phyloP scores from a whole-genome alignment of 331 rosid genomes.

The Phaseolus coccineus region DNA sequence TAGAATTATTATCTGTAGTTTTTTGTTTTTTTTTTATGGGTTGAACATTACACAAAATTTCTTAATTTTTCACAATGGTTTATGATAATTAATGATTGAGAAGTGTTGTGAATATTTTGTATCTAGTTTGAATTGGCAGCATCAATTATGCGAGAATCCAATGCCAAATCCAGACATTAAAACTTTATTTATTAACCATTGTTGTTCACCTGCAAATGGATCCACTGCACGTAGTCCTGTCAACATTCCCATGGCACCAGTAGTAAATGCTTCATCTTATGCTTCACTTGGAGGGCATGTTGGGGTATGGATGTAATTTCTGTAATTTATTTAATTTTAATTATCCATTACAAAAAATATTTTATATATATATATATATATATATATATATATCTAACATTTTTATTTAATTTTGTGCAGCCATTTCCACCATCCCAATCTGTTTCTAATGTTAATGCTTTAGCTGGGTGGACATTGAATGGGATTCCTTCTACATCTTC shows the following conservation, averaged over 20 bases:
- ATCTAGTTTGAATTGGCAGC: constrained; percentile 76
- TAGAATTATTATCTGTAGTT: background rate
- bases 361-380: background rate
- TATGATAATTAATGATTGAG: background rate
- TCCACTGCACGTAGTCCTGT: constrained; percentile 52
- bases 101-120: constrained; percentile 19
- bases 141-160: constrained; percentile 60
- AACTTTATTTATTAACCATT: constrained; percentile 56
- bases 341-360: background rate
- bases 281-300: constrained; percentile 46
- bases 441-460: constrained; percentile 51
- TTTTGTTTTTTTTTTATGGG: background rate
- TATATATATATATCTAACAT: no score
- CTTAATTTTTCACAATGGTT: background rate
- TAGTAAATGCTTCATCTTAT: constrained; percentile 40
- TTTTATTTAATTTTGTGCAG: constrained; percentile 43
- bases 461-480: constrained; percentile 60
- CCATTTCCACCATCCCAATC: constrained; percentile 51
- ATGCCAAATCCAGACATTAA: constrained; percentile 57
- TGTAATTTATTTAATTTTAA: constrained; percentile 22
- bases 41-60: constrained; percentile 10
- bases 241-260: constrained; percentile 50
- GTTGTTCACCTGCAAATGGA: constrained; percentile 57
- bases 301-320: constrained; percentile 46
- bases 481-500: constrained; percentile 53